phyloP scores from a whole-genome alignment of 352 stramenopile genomes.

The Phytophthora agathidicida region DNA sequence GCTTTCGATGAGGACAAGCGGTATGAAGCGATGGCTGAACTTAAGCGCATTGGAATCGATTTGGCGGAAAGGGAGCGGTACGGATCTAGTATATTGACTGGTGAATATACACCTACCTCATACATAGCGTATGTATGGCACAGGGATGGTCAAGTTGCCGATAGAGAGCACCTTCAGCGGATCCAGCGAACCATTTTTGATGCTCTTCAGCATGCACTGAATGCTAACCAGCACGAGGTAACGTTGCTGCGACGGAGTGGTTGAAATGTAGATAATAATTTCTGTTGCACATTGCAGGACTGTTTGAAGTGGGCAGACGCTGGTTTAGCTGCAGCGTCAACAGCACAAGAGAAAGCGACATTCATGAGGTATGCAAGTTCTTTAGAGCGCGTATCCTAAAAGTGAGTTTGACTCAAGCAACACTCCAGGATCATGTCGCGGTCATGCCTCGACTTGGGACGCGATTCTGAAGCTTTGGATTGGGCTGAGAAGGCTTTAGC shows the following conservation, averaged over 20 bases:
- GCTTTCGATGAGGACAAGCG: conserved; percentile 35
- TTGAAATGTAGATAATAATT: neutral
- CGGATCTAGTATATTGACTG: neutral
- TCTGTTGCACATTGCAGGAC: conserved; percentile 28
- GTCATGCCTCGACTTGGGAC: conserved; percentile 46
- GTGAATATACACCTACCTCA: neutral
- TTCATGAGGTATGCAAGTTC: conserved; percentile 59
- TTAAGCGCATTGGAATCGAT: conserved; percentile 39
- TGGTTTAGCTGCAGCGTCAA: conserved; percentile 28
- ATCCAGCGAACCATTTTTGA: conserved; percentile 57
- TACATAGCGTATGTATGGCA: conserved; percentile 1
- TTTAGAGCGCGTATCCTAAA: neutral
- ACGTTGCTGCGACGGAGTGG: neutral
- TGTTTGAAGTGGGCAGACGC: conserved; percentile 57
- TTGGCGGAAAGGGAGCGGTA: conserved; percentile 42
- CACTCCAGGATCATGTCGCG: conserved; percentile 39
- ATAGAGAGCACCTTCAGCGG: conserved; percentile 13
- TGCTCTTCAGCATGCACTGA: conserved; percentile 46
- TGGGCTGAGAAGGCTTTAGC: conserved; percentile 56
- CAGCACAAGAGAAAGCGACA: conserved; percentile 38
- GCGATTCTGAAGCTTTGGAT: conserved; percentile 29
- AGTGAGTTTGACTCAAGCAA: neutral
- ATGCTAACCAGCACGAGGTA: conserved; percentile 50
- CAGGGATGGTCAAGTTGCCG: conserved; percentile 13
- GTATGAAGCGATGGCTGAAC: conserved; percentile 47